Evolutionary conservation across 116 monocot species (phyloP), one percentile per base, ranked within the genome.

Genomic region (Phalaenopsis hybrid): DNA sequence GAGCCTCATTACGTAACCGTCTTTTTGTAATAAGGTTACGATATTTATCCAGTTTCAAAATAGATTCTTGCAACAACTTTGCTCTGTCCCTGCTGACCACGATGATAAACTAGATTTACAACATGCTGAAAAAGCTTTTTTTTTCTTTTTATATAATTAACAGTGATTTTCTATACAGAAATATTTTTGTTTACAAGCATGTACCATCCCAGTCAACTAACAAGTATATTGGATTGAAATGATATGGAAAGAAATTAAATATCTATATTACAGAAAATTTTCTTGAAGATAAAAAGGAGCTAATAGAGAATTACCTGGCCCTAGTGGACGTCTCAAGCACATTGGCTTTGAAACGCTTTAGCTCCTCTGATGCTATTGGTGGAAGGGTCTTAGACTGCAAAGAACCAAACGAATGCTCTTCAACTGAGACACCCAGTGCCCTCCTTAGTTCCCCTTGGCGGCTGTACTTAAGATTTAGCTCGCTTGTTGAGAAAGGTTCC

Each of bases 31-130:
- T 44, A 23, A 90, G 44, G 77, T 82, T 92, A 13, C 90, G 86
- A 85, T 85, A 92, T 67, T 81, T 94, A 75, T 94, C 96, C 80
- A 96, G 52, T 81, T 91, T 94, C 75, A 80, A 1, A 13, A 91
- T 80, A 10, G 85, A 88, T 63, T 96, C 94, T 63, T 88, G 85
- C 77, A 92, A 84, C 8, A 76, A 48, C 81, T 85, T 94, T 77
- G 69, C 74, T 80, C 88, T 96, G 21, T 91, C 96, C 86, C 96
- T 94, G 88, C 31, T 65, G 63, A 83, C 41, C 72, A 72, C 4
- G 37, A 79, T 43, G 74, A 78, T 33, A 17, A 72, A 76, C 52
- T 65, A 28, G 65, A 72, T 84, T 23, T 52, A 78, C 46, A 69
- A 63, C 12, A 41, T 72, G 6, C 4, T 37, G 37, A 72, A 33